Base-by-base conservation (phyloP, 2,329 filamentous ascomycete species). In the Colletotrichum chlorophyti region DNA sequence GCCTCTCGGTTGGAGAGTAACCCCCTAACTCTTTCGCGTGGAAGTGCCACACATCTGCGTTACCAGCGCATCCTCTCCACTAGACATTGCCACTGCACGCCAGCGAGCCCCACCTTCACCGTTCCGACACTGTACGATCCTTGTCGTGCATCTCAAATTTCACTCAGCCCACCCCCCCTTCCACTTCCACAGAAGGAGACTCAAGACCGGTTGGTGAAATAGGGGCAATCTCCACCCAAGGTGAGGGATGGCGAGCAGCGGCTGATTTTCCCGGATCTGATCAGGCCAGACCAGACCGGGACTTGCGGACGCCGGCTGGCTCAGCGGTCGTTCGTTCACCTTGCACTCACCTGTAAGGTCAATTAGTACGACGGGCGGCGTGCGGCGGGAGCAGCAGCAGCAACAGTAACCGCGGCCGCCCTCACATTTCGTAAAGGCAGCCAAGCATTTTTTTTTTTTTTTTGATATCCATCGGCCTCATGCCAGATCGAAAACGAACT, bases 181-280 rank as follows among this genome's bases (percentile, higher is more conserved):
- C 46, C 53, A 51, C 50, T n/a, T n/a, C n/a, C n/a, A n/a, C n/a
- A n/a, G n/a, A n/a, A n/a, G n/a, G n/a, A n/a, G n/a, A n/a, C n/a
- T n/a, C 50, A 37, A 37, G n/a, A 15, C 29, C 41, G 17, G 29
- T 58, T 58, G 43, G 42, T 41, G 41, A 42, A 5, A 60, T 60
- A 57, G 57, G 57, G 57, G 57, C 45, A 60, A 60, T 60, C 57
- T 60, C 57, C 57, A 57, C 46, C 40, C 57, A 27, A 53, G 21
- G 50, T 38, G 42, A 48, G 41, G 41, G 31, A 42, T 35, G 49
- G 50, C 49, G 49, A 53, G 35, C 17, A 42, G 29, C 49, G 49
- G 54, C 54, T 54, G 42, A 40, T 6, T 43, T 60, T 55, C 57
- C 41, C n/a, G n/a, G n/a, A n/a, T n/a, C n/a, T n/a, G n/a, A n/a